A percentile compares a stretch with the other conserved stretches of the same genome.
Evolutionary conservation across 78 protist genomes (phyloP).

Genomic region (Dictyostelium capitatum): DNA sequence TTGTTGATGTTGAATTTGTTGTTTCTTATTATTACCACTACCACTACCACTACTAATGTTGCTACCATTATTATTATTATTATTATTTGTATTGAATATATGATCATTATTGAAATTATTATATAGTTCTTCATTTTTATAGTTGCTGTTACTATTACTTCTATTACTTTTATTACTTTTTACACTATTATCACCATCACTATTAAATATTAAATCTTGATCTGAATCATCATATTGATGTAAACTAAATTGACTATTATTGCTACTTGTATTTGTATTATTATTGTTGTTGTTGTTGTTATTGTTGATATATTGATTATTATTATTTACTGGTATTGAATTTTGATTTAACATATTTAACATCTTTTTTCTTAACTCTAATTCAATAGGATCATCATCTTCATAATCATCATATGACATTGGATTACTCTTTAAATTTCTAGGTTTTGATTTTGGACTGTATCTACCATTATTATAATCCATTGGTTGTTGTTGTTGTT

Average conservation of each 20-base stretch:
- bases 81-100: neutral
- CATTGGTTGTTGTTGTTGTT: neutral
- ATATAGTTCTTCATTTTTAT: neutral
- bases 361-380: slow-evolving; percentile 60
- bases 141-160: neutral
- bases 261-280: too few species aligned
- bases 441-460: neutral
- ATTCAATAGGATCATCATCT: slow-evolving; percentile 58
- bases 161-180: neutral
- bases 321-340: neutral
- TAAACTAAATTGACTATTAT: neutral
- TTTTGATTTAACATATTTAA: slow-evolving; percentile 22
- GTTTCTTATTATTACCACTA: neutral
- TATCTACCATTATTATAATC: neutral
- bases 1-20: neutral
- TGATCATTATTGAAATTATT: neutral
- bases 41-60: neutral
- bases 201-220: neutral
- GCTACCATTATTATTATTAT: too few species aligned
- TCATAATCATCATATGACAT: slow-evolving; percentile 13
- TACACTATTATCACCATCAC: neutral
- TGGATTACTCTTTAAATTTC: slow-evolving; percentile 7
- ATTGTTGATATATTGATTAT: neutral
- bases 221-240: slow-evolving; percentile 4
- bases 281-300: neutral